Conservation (phyloP, 2,329 filamentous ascomycete species). For the Pseudocercospora macadamiae region DNA sequence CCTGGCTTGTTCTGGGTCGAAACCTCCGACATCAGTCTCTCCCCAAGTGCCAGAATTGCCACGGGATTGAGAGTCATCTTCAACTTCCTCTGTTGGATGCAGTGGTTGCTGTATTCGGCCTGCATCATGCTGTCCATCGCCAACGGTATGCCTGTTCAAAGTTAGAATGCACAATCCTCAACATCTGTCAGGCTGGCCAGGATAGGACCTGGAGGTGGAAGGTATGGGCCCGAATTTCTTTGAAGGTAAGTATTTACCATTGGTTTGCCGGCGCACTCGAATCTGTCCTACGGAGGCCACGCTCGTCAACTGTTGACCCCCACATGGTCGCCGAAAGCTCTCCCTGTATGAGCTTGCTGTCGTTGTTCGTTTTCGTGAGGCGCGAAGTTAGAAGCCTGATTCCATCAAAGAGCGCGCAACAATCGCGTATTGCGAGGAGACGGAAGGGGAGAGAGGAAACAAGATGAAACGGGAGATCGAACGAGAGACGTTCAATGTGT, state of each 20-base stretch:
- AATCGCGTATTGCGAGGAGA: too few relatives aligned
- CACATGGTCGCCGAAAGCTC: slow-evolving; percentile 29
- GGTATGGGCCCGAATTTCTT: background rate
- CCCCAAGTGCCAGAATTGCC: slow-evolving; percentile 61
- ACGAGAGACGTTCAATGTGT: too few relatives aligned
- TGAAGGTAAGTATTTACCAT: slow-evolving; percentile 21
- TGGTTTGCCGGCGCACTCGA: slow-evolving; percentile 24
- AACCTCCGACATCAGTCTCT: slow-evolving; percentile 60
- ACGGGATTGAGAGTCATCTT: slow-evolving; percentile 36
- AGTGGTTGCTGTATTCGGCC: slow-evolving; percentile 25
- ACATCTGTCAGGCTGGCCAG: background rate
- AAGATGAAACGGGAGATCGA: too few relatives aligned
- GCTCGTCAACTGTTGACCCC: slow-evolving; percentile 33
- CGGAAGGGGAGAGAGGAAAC: too few relatives aligned
- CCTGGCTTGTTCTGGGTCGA: slow-evolving; percentile 58
- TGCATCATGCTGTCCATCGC: slow-evolving; percentile 20
- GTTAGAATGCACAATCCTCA: slow-evolving; percentile 3
- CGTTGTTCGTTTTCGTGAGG: too few relatives aligned
- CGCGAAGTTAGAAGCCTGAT: too few relatives aligned
- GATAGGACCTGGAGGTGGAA: background rate
- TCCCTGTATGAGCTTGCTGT: background rate
- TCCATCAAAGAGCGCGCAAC: too few relatives aligned
- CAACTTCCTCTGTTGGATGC: slow-evolving; percentile 34
- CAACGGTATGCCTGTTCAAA: background rate
- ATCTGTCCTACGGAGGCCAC: slow-evolving; percentile 27